Percentiles rank a stretch among this genome's conserved stretches.
These are phyloP conservation scores for Leccinum uliginosum DNA, from an alignment of 768 basidiomycete species.

Conservation along the genomic window DNA sequence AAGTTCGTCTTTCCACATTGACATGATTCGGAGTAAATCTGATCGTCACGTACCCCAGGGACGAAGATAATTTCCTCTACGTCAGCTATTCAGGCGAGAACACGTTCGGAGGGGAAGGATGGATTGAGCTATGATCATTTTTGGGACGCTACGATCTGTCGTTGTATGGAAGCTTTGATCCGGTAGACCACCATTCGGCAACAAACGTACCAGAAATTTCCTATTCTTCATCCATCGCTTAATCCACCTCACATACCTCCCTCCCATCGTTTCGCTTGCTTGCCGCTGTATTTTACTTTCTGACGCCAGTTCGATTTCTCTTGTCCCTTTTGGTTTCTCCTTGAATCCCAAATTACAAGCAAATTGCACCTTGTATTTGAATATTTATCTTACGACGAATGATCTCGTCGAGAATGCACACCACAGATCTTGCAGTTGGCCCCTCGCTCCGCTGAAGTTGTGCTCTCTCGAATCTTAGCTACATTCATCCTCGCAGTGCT, in stretches of 20 bases:
- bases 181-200: constrained; percentile 28
- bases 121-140: constrained; percentile 31
- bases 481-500: not conserved
- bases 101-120: constrained; percentile 65
- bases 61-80: constrained; percentile 98
- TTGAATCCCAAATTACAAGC: constrained; percentile 10
- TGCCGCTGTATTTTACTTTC: constrained; percentile 26
- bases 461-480: not conserved
- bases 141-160: constrained; percentile 17
- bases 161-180: constrained; percentile 18
- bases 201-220: constrained; percentile 20
- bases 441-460: not conserved
- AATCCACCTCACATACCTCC: constrained; percentile 25
- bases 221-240: constrained; percentile 7
- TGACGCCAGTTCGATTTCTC: constrained; percentile 7
- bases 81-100: constrained; percentile 99
- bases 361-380: constrained; percentile 18
- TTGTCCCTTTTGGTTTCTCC: constrained; percentile 6
- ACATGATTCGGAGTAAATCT: constrained; percentile 17
- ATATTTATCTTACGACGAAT: constrained; percentile 6
- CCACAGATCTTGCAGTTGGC: not conserved
- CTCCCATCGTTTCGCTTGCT: constrained; percentile 19
- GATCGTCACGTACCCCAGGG: constrained; percentile 48
- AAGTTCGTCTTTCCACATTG: constrained; percentile 58
- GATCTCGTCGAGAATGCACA: not conserved